These are phyloP conservation scores for Stereum hirsutum DNA, from an alignment of 1,284 basidiomycete genomes.

Conservation along the genomic window DNA sequence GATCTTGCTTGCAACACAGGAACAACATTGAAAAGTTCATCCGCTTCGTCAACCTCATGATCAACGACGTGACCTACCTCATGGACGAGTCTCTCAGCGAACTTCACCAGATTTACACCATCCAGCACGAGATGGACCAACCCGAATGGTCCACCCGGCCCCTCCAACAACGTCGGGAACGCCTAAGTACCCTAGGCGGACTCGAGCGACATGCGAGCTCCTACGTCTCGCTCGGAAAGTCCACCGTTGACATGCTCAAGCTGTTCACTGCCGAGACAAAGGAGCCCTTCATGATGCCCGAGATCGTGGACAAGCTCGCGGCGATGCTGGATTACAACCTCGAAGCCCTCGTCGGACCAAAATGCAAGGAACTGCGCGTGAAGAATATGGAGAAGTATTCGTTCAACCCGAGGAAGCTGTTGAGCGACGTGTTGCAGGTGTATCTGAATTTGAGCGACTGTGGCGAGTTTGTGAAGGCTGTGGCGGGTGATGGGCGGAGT, in stretches of 20 bases:
- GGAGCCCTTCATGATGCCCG: slow-evolving; percentile 90
- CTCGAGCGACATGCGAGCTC: slow-evolving; percentile 81
- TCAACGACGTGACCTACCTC: slow-evolving; percentile 98
- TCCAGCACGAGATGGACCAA: slow-evolving; percentile 80
- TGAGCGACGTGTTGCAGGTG: slow-evolving; percentile 86
- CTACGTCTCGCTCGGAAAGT: slow-evolving; percentile 82
- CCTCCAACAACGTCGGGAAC: slow-evolving; percentile 74
- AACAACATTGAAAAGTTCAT: slow-evolving; percentile 89
- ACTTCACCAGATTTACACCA: slow-evolving; percentile 79
- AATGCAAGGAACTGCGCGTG: slow-evolving; percentile 78
- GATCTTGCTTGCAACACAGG: background rate
- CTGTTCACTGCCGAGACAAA: slow-evolving; percentile 90
- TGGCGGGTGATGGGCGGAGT: slow-evolving; percentile 89
- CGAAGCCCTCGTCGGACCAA: slow-evolving; percentile 82
- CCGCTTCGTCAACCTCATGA: slow-evolving; percentile 94
- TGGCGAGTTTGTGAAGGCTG: slow-evolving; percentile 77
- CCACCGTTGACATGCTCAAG: slow-evolving; percentile 84
- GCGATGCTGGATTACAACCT: slow-evolving; percentile 98
- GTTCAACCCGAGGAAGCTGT: slow-evolving; percentile 80
- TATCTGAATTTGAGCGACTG: slow-evolving; percentile 86
- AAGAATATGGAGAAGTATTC: slow-evolving; percentile 84
- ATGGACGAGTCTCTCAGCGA: slow-evolving; percentile 94
- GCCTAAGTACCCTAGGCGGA: slow-evolving; percentile 68
- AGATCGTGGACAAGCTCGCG: slow-evolving; percentile 93
- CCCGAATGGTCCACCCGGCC: slow-evolving; percentile 61